Percentiles rank a stretch among this genome's conserved stretches.
Evolutionary conservation across 495 filamentous ascomycete genomes (phyloP).

Genomic region (Cairneyella variabilis): DNA sequence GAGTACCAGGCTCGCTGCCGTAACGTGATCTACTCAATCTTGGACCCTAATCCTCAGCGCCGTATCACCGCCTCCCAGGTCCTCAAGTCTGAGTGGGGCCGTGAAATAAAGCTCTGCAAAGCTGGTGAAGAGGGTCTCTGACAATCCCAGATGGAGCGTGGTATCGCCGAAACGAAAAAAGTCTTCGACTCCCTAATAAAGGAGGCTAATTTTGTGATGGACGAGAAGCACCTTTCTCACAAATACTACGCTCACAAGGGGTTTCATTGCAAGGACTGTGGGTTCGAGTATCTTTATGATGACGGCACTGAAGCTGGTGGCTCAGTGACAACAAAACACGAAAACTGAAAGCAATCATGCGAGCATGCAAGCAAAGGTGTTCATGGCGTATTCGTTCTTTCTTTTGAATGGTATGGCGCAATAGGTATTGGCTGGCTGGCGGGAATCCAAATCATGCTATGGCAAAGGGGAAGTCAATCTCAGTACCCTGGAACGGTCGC

Average conservation of each 20-base stretch:
- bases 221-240: constrained; percentile 1
- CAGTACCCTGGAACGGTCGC: constrained; percentile 13
- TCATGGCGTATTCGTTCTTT: constrained; percentile 3
- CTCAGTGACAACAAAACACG: no score
- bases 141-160: constrained; percentile 19
- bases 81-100: constrained; percentile 96
- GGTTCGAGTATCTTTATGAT: constrained; percentile 8
- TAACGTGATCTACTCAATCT: constrained; percentile 97
- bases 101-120: constrained; percentile 93
- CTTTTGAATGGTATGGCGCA: no score
- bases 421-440: no score
- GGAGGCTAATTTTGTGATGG: constrained; percentile 11
- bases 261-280: constrained; percentile 1
- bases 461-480: constrained; percentile 18
- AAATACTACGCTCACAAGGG: constrained; percentile 1
- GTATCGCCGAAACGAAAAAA: constrained; percentile 5
- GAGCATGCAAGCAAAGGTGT: constrained; percentile 3
- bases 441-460: no score
- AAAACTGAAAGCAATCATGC: not conserved
- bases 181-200: constrained; percentile 6
- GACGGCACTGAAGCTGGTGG: not conserved
- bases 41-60: constrained; percentile 89
- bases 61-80: constrained; percentile 96
- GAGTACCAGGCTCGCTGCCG: constrained; percentile 79
- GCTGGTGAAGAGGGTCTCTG: constrained; percentile 85